phyloP scores from a whole-genome alignment of 2,329 filamentous ascomycete species.

The Leptoxyphium fumago region DNA sequence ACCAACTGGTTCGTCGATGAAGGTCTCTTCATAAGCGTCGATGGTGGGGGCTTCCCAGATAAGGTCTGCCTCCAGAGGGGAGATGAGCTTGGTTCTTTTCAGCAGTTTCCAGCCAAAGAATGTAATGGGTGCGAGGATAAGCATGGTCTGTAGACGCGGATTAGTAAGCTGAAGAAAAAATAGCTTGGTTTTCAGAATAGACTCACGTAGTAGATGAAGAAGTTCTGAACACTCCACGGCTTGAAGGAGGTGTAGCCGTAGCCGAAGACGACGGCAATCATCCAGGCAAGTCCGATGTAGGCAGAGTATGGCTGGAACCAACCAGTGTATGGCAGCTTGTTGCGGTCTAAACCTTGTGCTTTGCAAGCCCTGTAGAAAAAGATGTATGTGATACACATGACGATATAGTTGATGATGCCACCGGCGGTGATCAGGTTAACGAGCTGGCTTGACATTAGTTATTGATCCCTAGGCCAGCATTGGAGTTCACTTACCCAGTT shows the following conservation, averaged over 20 bases:
- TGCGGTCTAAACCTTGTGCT: constrained; percentile 38
- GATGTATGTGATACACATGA: constrained; percentile 45
- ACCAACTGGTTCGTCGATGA: constrained; percentile 33
- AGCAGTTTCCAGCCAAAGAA: constrained; percentile 49
- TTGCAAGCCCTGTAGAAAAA: constrained; percentile 41
- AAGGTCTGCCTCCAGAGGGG: constrained; percentile 42
- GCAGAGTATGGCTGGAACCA: constrained; percentile 43
- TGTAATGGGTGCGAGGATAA: constrained; percentile 38
- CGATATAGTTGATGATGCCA: constrained; percentile 48
- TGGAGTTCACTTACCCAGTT: constrained; percentile 10
- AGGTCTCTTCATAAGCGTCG: constrained; percentile 41
- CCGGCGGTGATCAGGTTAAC: constrained; percentile 40
- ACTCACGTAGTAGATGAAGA: constrained; percentile 37
- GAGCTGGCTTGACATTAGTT: constrained; percentile 15
- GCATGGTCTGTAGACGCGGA: constrained; percentile 23
- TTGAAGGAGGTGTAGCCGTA: constrained; percentile 42
- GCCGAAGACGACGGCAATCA: constrained; percentile 26
- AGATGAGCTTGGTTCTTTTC: constrained; percentile 42
- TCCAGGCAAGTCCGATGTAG: constrained; percentile 17
- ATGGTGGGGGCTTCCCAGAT: constrained; percentile 46
- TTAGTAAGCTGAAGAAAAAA: constrained; percentile 38
- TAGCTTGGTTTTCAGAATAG: constrained; percentile 25
- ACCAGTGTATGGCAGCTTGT: constrained; percentile 41
- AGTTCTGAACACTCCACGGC: constrained; percentile 30
- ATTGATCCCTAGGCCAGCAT: background rate